Evolutionary conservation across 2,329 filamentous ascomycete species (phyloP).

Genomic region (Gliomastix tumulicola): DNA sequence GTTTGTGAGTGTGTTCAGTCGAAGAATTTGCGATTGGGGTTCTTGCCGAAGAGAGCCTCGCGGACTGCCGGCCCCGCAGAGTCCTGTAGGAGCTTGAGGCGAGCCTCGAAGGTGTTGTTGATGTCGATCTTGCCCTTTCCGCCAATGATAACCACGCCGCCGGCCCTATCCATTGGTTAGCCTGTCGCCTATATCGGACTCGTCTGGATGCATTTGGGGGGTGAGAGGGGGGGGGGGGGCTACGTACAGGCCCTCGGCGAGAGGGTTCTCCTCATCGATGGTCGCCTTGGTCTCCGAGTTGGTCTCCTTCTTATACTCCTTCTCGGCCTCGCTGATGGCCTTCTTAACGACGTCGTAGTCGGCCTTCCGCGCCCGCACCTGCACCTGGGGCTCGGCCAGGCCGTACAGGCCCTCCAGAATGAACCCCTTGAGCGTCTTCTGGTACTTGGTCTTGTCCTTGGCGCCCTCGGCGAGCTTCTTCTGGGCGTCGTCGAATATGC

Average conservation of each 20-base stretch:
- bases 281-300: constrained; percentile 62
- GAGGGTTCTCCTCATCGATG: constrained; percentile 71
- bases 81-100: constrained; percentile 76
- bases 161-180: constrained; percentile 53
- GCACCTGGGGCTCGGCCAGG: constrained; percentile 71
- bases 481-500: constrained; percentile 75
- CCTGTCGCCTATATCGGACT: not conserved
- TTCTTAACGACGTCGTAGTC: constrained; percentile 72
- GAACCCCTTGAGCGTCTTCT: constrained; percentile 68
- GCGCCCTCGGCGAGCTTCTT: constrained; percentile 60
- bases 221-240: not conserved
- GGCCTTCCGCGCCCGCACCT: constrained; percentile 69
- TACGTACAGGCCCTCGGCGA: constrained; percentile 79
- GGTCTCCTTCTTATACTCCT: constrained; percentile 76
- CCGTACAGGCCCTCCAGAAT: constrained; percentile 88
- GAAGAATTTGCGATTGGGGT: constrained; percentile 91
- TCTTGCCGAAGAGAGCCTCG: constrained; percentile 84
- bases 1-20: constrained; percentile 61
- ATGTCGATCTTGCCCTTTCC: constrained; percentile 92
- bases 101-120: constrained; percentile 95
- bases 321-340: constrained; percentile 67
- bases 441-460: constrained; percentile 69
- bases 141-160: constrained; percentile 75
- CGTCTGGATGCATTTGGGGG: no score
- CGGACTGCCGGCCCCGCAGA: constrained; percentile 80